Evolutionary conservation across 2,329 filamentous ascomycete species (phyloP).

Genomic region (Pseudocercospora ulei): DNA sequence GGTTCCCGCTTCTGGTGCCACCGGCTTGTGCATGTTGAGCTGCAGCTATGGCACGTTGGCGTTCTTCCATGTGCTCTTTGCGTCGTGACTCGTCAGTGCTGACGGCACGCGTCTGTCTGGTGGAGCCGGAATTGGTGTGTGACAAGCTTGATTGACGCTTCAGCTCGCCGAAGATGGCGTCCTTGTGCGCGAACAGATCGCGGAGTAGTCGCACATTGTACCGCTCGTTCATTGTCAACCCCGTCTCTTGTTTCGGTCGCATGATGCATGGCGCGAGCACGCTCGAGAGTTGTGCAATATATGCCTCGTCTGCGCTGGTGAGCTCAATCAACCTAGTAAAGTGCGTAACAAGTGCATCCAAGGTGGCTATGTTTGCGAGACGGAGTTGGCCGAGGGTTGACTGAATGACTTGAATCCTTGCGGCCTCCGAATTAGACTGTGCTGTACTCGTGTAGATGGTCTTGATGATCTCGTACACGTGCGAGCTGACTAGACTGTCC

Average conservation of each 20-base stretch:
- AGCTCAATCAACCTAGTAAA: slow-evolving; percentile 94
- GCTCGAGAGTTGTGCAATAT: slow-evolving; percentile 63
- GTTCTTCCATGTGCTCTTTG: slow-evolving; percentile 86
- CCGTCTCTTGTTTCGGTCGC: slow-evolving; percentile 75
- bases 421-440: slow-evolving; percentile 63
- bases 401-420: slow-evolving; percentile 81
- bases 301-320: slow-evolving; percentile 87
- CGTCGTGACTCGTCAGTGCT: slow-evolving; percentile 94
- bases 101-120: slow-evolving; percentile 62
- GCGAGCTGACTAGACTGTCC: slow-evolving; percentile 94
- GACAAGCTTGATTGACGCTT: slow-evolving; percentile 75
- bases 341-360: slow-evolving; percentile 95
- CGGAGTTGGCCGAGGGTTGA: slow-evolving; percentile 90
- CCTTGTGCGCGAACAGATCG: slow-evolving; percentile 87
- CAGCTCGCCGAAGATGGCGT: slow-evolving; percentile 86
- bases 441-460: slow-evolving; percentile 84
- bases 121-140: slow-evolving; percentile 53
- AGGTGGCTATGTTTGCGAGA: slow-evolving; percentile 94
- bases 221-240: slow-evolving; percentile 88
- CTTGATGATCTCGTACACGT: slow-evolving; percentile 97
- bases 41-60: slow-evolving; percentile 65
- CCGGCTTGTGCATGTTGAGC: slow-evolving; percentile 28
- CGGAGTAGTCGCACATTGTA: slow-evolving; percentile 83
- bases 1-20: slow-evolving; percentile 35
- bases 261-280: slow-evolving; percentile 75